Conservation (phyloP, 2,329 filamentous ascomycete genomes). For the Geosmithia morbida region DNA sequence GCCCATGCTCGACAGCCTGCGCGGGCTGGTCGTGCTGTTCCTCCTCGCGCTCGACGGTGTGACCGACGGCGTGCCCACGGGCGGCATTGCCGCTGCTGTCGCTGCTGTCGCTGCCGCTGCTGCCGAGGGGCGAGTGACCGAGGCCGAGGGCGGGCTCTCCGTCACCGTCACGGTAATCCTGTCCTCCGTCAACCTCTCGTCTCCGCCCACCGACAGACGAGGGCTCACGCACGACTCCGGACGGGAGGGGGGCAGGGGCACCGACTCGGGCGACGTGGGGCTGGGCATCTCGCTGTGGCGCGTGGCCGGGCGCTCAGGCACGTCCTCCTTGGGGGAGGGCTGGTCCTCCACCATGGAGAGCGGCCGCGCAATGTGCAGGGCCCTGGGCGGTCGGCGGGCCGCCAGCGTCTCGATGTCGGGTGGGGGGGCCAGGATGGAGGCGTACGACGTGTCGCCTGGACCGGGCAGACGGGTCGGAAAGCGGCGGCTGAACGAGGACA, state of each 20-base stretch:
- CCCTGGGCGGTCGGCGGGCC: slow-evolving; percentile 23
- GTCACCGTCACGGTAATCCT: neutral
- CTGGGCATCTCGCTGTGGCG: slow-evolving; percentile 5
- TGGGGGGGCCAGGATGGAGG: neutral
- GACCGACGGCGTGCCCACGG: no score
- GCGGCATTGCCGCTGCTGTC: neutral
- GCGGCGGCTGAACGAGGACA: slow-evolving; percentile 22
- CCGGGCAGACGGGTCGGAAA: slow-evolving; percentile 16
- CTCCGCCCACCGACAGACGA: no score
- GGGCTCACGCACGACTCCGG: neutral
- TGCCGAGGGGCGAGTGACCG: no score
- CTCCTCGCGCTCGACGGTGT: no score
- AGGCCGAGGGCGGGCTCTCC: neutral
- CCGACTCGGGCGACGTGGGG: neutral
- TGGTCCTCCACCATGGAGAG: slow-evolving; percentile 40
- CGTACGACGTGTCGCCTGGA: neutral
- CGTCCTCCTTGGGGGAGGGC: slow-evolving; percentile 24
- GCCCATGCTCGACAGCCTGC: slow-evolving; percentile 15
- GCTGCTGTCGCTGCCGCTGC: no score
- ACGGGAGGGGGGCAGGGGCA: neutral
- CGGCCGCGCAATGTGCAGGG: slow-evolving; percentile 31
- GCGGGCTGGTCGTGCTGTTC: slow-evolving; percentile 7
- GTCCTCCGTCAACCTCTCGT: neutral
- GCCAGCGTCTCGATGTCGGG: slow-evolving; percentile 1
- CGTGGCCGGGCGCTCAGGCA: slow-evolving; percentile 14